Evolutionary conservation across 1,139 yeast species (phyloP), one percentile per base, ranked within the genome.

Genomic region (Insectozyma bohioensis): DNA sequence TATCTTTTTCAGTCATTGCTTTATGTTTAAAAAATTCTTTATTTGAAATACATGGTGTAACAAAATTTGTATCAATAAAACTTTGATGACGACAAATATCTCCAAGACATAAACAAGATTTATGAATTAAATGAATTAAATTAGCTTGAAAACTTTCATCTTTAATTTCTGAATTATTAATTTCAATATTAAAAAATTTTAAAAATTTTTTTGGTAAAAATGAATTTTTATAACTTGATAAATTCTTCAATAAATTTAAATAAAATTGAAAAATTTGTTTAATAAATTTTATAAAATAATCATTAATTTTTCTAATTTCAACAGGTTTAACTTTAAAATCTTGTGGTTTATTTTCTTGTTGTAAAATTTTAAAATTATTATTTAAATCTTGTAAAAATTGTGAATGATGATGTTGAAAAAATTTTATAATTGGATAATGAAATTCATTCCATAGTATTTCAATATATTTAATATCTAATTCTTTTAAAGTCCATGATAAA

Each of bases 341-440:
- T 24, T 27, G 28, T 2, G 37, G 24, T 6, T 19, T 31, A 16
- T 31, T 25, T 20, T 40, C 38, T 20, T 32, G 11, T 43, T 50
- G 38, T 33, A 40, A 16, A 5, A 24, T 26, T 19, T 48, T 30
- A 35, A 49, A 45, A 2, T 44, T 43, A 5, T 33, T 31, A 34
- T 46, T 27, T 8, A 45, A 37, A 12, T 49, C 49, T 14, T 47
- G 41, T 27, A 44, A 60, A 18, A 63, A 44, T 3, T 46, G 47
- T 5, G 59, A 58, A 47, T 72, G 76, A 31, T 61, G 68, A 8
- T 49, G 43, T 43, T 70, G 74, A 43, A 65, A 80, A 49, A 69
- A 71, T 43, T 78, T 79, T 40, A 80, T 67, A 1, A 77, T 68
- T 1, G 86, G 86, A 45, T 79, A 78, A 46, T 79, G 83, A 46